Evolutionary conservation across 73 alveolate species (phyloP).

Genomic region (Durusdinium trenchii): DNA sequence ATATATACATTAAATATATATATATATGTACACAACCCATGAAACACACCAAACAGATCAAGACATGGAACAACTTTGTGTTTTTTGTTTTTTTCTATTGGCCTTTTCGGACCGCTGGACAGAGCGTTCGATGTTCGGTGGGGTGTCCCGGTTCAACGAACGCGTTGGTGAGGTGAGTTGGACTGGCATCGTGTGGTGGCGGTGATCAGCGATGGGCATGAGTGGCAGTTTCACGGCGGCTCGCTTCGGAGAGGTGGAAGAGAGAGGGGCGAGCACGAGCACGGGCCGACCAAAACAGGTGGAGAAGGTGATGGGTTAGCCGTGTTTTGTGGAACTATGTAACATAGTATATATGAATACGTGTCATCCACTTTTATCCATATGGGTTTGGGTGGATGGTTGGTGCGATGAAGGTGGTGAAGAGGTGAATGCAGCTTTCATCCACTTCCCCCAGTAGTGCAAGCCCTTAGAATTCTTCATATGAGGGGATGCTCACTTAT

Average conservation of each 20-base stretch:
- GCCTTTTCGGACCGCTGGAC: not conserved
- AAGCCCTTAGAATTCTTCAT: too few species aligned
- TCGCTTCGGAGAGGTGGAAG: not conserved
- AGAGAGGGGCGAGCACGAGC: not conserved
- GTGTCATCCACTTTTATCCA: too few species aligned
- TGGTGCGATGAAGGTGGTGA: too few species aligned
- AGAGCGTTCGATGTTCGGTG: too few species aligned
- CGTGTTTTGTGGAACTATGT: too few species aligned
- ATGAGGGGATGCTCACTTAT: too few species aligned
- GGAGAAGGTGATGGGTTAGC: too few species aligned
- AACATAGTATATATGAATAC: too few species aligned
- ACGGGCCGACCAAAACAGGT: not conserved
- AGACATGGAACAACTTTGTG: too few species aligned
- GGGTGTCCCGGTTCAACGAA: not conserved
- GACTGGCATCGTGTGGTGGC: slow-evolving; percentile 66
- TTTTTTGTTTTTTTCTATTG: not conserved
- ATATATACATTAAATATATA: not conserved
- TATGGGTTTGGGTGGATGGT: too few species aligned
- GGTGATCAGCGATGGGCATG: slow-evolving; percentile 51
- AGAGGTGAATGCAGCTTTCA: too few species aligned
- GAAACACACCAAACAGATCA: not conserved
- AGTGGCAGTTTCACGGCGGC: slow-evolving; percentile 48
- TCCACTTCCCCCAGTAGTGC: too few species aligned
- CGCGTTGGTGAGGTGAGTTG: not conserved
- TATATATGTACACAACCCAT: not conserved